Conservation (phyloP, 345 rosid species). For the Camelina neglecta region DNA sequence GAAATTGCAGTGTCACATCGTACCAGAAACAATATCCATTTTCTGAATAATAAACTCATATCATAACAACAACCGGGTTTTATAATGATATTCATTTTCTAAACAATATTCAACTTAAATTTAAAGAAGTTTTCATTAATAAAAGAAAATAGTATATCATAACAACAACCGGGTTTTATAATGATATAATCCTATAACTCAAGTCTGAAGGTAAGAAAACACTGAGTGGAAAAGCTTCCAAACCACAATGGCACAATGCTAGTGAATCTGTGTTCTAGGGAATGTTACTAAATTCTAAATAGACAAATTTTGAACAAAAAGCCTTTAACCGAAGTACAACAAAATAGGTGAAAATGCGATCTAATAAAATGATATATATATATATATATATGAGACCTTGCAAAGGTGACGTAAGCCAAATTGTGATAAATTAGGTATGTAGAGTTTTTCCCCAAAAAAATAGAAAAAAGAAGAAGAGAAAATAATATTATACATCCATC, state of each 20-base stretch:
- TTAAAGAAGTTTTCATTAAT: too few relatives aligned
- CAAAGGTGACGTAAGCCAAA: background rate
- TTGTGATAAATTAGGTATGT: constrained; percentile 6
- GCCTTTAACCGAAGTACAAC: background rate
- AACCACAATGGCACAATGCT: background rate
- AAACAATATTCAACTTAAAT: background rate
- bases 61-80: too few relatives aligned
- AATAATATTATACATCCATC: too few relatives aligned
- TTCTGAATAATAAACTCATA: background rate
- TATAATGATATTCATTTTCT: too few relatives aligned
- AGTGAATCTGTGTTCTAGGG: background rate
- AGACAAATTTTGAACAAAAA: background rate
- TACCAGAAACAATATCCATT: constrained; percentile 21
- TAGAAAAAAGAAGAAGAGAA: too few relatives aligned
- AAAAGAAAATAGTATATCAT: background rate
- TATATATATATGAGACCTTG: background rate
- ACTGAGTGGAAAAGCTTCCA: background rate
- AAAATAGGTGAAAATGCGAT: background rate
- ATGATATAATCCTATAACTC: too few relatives aligned
- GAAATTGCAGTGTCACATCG: constrained; percentile 29
- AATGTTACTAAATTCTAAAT: background rate
- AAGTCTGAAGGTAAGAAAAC: too few relatives aligned
- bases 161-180: background rate
- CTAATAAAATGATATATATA: background rate
- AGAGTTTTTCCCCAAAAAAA: background rate